Base-by-base conservation (phyloP, 495 filamentous ascomycete species). In the Xylaria longipes region DNA sequence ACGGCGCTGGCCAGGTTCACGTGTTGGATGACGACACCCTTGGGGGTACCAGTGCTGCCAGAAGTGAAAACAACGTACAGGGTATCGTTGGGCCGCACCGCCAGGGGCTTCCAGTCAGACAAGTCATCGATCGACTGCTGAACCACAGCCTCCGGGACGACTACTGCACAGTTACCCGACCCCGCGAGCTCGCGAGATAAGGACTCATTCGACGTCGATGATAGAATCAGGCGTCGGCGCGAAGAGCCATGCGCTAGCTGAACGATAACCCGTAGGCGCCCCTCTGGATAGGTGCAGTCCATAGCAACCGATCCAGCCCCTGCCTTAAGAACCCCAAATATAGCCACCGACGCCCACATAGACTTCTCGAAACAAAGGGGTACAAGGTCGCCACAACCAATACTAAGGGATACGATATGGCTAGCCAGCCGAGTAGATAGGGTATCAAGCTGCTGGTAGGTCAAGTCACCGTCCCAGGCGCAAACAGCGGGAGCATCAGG, bases 291-390 rank as follows among this genome's bases (percentile, higher is more conserved):
- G 0, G 81, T 80, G 15, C 86, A 82, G 71, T 91, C 88, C 8
- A 91, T 75, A 0, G 84, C 86, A 0, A 89, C 83, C 69, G 87
- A 87, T 0, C 82, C 86, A n/a, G 83, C 88, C n/a, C 89, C 89
- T 7, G 88, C 85, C 71, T 85, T 87, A 8, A 86, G 78, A 33
- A 90, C 82, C 8, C 85, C 87, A 2, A 90, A 57, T 76, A 87
- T 82, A 1, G 86, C 79, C 12, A 90, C 81, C 37, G 89, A 75
- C 3, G 84, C 81, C 82, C 82, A 88, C 7, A 81, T 75, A 1
- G 85, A 87, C 48, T 89, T 90, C 54, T 85, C 83, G 43, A 89
- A 76, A 69, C 84, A 88, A 0, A 90, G 71, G 6, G 87, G 86
- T 3, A 90, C 84, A 5, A 87, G 75, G 31, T 74, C 75, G 75